Evolutionary conservation across 139 green algal genomes (phyloP), one percentile per base, ranked within the genome.

Genomic region (Chlamydomonas sp.): DNA sequence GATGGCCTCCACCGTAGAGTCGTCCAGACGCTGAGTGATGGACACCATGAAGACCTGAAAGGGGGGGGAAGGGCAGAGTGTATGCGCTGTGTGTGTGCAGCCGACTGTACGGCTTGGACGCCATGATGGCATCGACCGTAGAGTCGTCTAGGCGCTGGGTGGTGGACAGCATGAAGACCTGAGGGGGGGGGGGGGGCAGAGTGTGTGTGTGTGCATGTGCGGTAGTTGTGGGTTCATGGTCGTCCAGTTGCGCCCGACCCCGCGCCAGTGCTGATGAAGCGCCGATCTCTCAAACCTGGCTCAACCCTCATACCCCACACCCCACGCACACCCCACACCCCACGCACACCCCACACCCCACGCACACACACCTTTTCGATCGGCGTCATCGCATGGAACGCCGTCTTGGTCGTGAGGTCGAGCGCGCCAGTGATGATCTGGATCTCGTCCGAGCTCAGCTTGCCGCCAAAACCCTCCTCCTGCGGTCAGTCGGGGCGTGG

Each of bases 331-430:
- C n/a, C n/a, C n/a, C n/a, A n/a, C n/a, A n/a, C n/a, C n/a, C n/a
- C n/a, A n/a, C n/a, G n/a, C n/a, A n/a, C n/a, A n/a, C n/a, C n/a
- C n/a, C n/a, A n/a, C n/a, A n/a, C n/a, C n/a, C n/a, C n/a, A n/a
- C n/a, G n/a, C n/a, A n/a, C n/a, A n/a, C n/a, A n/a, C 35, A 92
- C 89, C 86, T 95, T 95, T 67, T 93, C 86, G 35, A 97, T 43
- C 2, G 85, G 84, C 0, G 93, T 98, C 88, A 97, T 96, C 29
- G 85, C 77, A 58, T 80, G 83, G 69, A 1, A 57, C 2, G 76
- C 76, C 0, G 75, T 88, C 81, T 97, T 97, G 73, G 83, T 74
- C 0, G 86, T 91, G 37, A 97, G 78, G 77, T 98, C 91, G 35
- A 98, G 75, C 8, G 88, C 94, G 0, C 91, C 58, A 68, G 65